Evolutionary conservation across 192 early-diverging fungal species (phyloP).

Genomic region (Paraglomus occultum): DNA sequence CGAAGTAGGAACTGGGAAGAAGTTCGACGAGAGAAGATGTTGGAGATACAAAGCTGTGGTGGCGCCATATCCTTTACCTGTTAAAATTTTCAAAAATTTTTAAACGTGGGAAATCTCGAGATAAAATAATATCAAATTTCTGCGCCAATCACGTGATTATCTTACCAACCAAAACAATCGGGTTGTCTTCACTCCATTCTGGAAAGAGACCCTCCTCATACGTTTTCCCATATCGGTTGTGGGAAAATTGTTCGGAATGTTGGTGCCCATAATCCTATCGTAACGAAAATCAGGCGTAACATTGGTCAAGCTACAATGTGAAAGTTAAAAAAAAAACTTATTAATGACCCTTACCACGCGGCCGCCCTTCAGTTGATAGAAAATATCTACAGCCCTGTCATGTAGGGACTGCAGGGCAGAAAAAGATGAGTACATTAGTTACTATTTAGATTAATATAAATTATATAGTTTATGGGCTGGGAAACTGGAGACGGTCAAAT

Average conservation of each 20-base stretch:
- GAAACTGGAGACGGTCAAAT: background rate
- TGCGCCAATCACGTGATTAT: background rate
- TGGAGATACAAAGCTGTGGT: constrained; percentile 26
- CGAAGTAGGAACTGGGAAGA: constrained; percentile 17
- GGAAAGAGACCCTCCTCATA: constrained; percentile 22
- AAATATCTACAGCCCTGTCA: constrained; percentile 26
- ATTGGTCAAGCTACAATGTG: too few relatives aligned
- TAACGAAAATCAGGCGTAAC: too few relatives aligned
- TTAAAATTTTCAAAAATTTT: background rate
- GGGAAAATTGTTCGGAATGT: constrained; percentile 20
- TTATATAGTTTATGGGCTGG: background rate
- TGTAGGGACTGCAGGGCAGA: constrained; percentile 16
- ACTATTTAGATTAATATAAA: background rate
- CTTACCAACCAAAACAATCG: constrained; percentile 28
- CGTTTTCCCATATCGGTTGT: constrained; percentile 25
- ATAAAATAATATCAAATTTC: too few relatives aligned
- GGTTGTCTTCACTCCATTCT: constrained; percentile 24
- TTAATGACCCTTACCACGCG: constrained; percentile 20
- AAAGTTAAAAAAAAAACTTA: background rate
- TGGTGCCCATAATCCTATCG: constrained; percentile 20
- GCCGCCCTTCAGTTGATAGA: constrained; percentile 28
- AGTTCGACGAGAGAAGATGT: constrained; percentile 20
- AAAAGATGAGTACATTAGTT: background rate
- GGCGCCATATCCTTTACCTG: constrained; percentile 29
- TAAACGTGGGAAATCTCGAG: too few relatives aligned